phyloP scores from a whole-genome alignment of 371 early-diverging fungal species.

The Chytridium lagenaria region DNA sequence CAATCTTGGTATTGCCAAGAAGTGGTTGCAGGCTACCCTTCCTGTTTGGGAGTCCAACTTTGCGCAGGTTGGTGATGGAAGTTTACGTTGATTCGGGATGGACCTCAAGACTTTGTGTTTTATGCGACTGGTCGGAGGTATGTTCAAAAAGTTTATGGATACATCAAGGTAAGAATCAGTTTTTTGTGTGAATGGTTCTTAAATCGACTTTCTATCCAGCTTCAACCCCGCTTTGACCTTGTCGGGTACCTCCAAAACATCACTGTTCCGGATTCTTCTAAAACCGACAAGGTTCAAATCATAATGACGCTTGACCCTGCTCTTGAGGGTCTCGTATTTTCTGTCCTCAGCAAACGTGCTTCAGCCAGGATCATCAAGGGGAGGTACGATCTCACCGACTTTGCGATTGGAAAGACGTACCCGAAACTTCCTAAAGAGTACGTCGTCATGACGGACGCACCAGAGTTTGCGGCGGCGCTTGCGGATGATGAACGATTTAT shows the following conservation, averaged over 20 bases:
- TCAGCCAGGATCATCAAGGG: conserved; percentile 58
- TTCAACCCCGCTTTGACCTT: conserved; percentile 45
- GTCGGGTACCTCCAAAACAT: conserved; percentile 9
- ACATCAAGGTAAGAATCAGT: conserved; percentile 55
- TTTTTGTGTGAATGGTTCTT: neutral
- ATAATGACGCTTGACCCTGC: conserved; percentile 39
- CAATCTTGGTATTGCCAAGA: conserved; percentile 26
- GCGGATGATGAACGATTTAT: conserved; percentile 37
- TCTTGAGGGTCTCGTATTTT: conserved; percentile 68
- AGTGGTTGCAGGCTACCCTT: conserved; percentile 35
- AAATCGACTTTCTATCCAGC: conserved; percentile 16
- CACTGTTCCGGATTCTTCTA: neutral
- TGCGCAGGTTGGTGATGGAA: conserved; percentile 69
- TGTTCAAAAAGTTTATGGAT: conserved; percentile 74
- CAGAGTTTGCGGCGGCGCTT: conserved; percentile 53
- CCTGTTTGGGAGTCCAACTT: conserved; percentile 63
- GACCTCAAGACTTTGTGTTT: conserved; percentile 71
- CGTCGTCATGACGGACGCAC: conserved; percentile 50
- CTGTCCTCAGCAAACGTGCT: conserved; percentile 61
- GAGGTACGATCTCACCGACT: conserved; percentile 70
- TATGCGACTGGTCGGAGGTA: conserved; percentile 75
- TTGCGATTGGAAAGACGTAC: conserved; percentile 23
- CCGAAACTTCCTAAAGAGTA: conserved; percentile 47
- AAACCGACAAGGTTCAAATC: conserved; percentile 26
- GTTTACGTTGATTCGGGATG: conserved; percentile 67